A percentile compares a stretch with the other conserved stretches of the same genome.
phyloP scores from a whole-genome alignment of 1,139 yeast species.

The Lodderomyces parapsilosis region DNA sequence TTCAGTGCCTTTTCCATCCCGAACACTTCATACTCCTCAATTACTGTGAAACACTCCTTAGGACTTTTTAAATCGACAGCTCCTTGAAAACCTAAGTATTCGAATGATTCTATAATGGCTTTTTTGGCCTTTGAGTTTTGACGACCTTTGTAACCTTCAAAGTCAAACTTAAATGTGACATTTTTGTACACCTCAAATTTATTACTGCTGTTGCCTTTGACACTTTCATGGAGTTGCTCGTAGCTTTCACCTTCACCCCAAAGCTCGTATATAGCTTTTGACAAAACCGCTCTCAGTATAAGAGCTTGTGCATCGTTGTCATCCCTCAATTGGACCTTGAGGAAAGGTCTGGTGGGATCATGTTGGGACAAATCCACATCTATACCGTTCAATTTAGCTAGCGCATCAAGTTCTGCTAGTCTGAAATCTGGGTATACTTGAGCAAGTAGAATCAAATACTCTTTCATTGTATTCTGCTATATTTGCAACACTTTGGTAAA shows the following conservation, averaged over 20 bases:
- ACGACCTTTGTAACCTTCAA: slow-evolving; percentile 72
- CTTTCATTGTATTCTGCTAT: slow-evolving; percentile 34
- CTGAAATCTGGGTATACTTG: slow-evolving; percentile 82
- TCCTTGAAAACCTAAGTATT: slow-evolving; percentile 72
- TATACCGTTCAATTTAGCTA: slow-evolving; percentile 65
- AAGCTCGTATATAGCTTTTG: slow-evolving; percentile 77
- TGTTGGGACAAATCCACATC: slow-evolving; percentile 61
- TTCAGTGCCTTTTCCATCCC: slow-evolving; percentile 51
- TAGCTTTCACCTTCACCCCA: slow-evolving; percentile 71
- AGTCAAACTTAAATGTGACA: slow-evolving; percentile 75
- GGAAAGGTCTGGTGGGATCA: slow-evolving; percentile 63
- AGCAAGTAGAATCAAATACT: slow-evolving; percentile 76
- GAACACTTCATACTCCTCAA: slow-evolving; percentile 65
- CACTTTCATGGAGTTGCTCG: slow-evolving; percentile 56
- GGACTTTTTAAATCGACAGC: slow-evolving; percentile 78
- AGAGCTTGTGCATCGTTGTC: slow-evolving; percentile 69
- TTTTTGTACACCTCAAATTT: slow-evolving; percentile 35
- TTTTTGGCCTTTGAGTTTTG: slow-evolving; percentile 55
- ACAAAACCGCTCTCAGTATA: slow-evolving; percentile 65
- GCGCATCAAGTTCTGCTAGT: slow-evolving; percentile 76
- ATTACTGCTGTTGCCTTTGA: slow-evolving; percentile 33
- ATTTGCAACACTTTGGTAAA: not conserved
- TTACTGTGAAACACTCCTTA: slow-evolving; percentile 64
- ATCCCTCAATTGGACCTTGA: slow-evolving; percentile 59
- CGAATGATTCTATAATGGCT: slow-evolving; percentile 67